Evolutionary conservation across 2,329 filamentous ascomycete species (phyloP), one percentile per base, ranked within the genome.

Genomic region (Cladorrhinum sp.): DNA sequence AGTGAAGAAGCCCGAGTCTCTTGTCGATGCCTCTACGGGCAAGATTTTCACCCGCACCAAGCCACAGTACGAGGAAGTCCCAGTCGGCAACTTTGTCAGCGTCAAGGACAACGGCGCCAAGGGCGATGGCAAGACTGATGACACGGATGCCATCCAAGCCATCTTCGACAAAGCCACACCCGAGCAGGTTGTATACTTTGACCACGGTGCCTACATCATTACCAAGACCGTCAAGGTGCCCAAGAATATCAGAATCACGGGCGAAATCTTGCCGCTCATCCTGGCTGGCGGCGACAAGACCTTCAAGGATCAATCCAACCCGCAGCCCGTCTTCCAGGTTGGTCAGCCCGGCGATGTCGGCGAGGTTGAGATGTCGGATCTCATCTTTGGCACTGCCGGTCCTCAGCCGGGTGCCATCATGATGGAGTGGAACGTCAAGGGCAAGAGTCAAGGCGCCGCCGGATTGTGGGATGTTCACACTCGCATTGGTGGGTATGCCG

Each of bases 401-500:
- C 80, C 92, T 2, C 88, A 91, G 64, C 89, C 92, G 0, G 94
- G 94, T 66, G 94, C 92, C 18, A 91, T 96, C 70, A 83, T 97
- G 72, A 86, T 97, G 78, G 85, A 97, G 74, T 97, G 92, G 90
- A 97, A 97, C 76, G 80, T 96, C 48, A 86, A 85, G 49, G 88
- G 86, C 36, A 73, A 82, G 67, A 80, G 75, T 59, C 82, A 87
- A 61, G 92, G 91, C 52, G 84, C 86, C 1, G 87, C 87, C 20
- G 94, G 86, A 64, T 87, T 97, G 76, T 99, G 93, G 91, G 95
- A 99, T 70, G 88, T 93, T n/a, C 95, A 99, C 80, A 89, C 95
- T 77, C 91, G 95, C 71, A 85, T 99, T 68, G 94, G 92, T 69
- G 95, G 95, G 49, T 87, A 88, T 58, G 88, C 90, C 3, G 94